Conservation (phyloP, 108 stramenopile species). For the Nitzschia sp. region DNA sequence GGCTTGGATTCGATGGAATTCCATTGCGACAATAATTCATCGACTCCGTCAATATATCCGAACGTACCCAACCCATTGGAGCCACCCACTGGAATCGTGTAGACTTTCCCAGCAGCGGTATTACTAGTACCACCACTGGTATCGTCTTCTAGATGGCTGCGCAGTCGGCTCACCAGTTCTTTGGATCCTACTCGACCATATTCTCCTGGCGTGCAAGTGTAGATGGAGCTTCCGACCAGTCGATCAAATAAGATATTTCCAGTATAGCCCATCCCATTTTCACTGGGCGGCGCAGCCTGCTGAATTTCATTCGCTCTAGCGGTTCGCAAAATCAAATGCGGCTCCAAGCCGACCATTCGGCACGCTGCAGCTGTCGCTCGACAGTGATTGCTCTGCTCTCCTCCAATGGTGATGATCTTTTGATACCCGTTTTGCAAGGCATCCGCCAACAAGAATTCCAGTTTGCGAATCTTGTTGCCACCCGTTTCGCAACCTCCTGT, state of each 20-base stretch:
- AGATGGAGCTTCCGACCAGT: constrained; percentile 72
- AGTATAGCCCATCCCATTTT: constrained; percentile 46
- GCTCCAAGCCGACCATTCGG: constrained; percentile 76
- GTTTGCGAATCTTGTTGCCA: constrained; percentile 90
- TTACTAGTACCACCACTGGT: constrained; percentile 1
- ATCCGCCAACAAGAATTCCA: constrained; percentile 89
- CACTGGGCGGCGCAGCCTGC: constrained; percentile 6
- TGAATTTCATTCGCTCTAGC: constrained; percentile 48
- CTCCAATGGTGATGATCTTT: constrained; percentile 88
- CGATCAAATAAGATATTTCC: constrained; percentile 86
- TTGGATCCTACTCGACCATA: constrained; percentile 77
- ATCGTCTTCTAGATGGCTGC: constrained; percentile 34
- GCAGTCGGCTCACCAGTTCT: constrained; percentile 54
- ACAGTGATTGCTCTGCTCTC: constrained; percentile 91
- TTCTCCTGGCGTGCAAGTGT: constrained; percentile 86
- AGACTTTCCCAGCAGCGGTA: constrained; percentile 19
- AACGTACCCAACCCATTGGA: constrained; percentile 85
- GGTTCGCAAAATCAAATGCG: constrained; percentile 80
- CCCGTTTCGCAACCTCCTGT: constrained; percentile 82
- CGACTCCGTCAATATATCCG: constrained; percentile 86
- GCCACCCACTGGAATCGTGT: constrained; percentile 89
- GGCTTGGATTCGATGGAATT: constrained; percentile 21
- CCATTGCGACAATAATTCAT: constrained; percentile 54
- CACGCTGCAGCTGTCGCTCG: constrained; percentile 85
- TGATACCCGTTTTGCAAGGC: constrained; percentile 55